Percentiles rank a stretch among this genome's conserved stretches.
Conservation (phyloP, 805 yeast genomes). For the Yarrowia sp. region DNA sequence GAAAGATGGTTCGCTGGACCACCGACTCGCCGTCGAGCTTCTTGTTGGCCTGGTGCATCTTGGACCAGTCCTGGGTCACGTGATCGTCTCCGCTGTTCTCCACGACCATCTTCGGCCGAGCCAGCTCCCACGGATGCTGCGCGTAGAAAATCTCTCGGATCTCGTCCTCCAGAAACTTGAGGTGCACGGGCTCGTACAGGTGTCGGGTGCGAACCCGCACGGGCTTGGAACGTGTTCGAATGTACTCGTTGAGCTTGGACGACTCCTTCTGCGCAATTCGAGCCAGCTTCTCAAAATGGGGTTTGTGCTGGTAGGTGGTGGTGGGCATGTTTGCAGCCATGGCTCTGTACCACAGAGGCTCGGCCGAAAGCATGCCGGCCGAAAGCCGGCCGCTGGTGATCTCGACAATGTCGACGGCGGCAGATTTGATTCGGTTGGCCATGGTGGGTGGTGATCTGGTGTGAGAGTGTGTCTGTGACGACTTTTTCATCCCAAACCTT, state of each 20-base stretch:
- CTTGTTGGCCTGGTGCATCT: slow-evolving; percentile 66
- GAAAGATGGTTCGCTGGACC: slow-evolving; percentile 66
- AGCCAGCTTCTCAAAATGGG: slow-evolving; percentile 48
- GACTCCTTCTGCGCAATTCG: slow-evolving; percentile 42
- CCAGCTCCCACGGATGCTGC: slow-evolving; percentile 98
- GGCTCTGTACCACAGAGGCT: slow-evolving; percentile 89
- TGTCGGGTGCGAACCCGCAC: slow-evolving; percentile 34
- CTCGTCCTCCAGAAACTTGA: slow-evolving; percentile 71
- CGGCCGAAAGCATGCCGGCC: slow-evolving; percentile 57
- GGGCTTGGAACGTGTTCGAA: slow-evolving; percentile 40
- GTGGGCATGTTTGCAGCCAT: slow-evolving; percentile 82
- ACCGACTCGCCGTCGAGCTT: slow-evolving; percentile 88
- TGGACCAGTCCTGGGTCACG: slow-evolving; percentile 66
- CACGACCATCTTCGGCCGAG: slow-evolving; percentile 79
- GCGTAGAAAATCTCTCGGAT: slow-evolving; percentile 77
- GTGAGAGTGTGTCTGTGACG: no score
- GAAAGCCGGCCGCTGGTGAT: slow-evolving; percentile 74
- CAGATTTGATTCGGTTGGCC: slow-evolving; percentile 64
- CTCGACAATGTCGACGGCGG: slow-evolving; percentile 71
- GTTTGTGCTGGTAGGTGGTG: slow-evolving; percentile 17
- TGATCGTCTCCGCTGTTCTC: slow-evolving; percentile 69
- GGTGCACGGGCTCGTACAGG: slow-evolving; percentile 52
- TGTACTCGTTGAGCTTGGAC: slow-evolving; percentile 35
- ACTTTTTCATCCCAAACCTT: no score
- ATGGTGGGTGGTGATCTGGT: slow-evolving; percentile 41